phyloP scores from a whole-genome alignment of 2,329 filamentous ascomycete genomes.

The Xylogone sp. region DNA sequence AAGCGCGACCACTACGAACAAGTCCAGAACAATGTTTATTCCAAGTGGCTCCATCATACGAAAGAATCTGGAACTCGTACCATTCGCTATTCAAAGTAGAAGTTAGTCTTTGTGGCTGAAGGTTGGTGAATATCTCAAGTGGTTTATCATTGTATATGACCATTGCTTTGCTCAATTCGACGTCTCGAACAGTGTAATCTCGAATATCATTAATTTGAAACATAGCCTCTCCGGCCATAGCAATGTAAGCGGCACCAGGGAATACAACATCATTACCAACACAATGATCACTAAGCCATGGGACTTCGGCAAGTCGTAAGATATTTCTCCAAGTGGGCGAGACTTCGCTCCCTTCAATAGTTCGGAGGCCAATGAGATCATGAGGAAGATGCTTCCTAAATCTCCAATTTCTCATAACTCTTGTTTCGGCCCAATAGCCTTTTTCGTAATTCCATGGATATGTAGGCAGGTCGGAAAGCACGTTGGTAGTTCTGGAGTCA shows the following conservation, averaged over 20 bases:
- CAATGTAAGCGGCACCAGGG: conserved; percentile 27
- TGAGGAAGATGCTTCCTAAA: conserved; percentile 41
- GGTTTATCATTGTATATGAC: conserved; percentile 16
- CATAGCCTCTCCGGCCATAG: conserved; percentile 18
- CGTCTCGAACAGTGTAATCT: conserved; percentile 11
- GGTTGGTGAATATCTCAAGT: too few relatives aligned
- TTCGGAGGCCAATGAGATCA: conserved; percentile 43
- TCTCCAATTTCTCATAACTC: conserved; percentile 40
- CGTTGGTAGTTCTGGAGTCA: conserved; percentile 23
- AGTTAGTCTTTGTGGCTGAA: too few relatives aligned
- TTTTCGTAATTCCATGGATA: conserved; percentile 53
- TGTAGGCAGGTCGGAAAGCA: conserved; percentile 38
- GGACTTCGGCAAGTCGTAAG: conserved; percentile 35
- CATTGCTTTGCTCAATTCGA: conserved; percentile 17
- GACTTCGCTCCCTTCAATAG: conserved; percentile 12
- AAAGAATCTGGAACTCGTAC: conserved; percentile 25
- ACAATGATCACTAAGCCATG: conserved; percentile 50
- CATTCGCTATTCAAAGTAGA: conserved; percentile 8
- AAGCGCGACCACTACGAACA: conserved; percentile 1
- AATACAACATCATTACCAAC: conserved; percentile 47
- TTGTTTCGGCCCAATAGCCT: conserved; percentile 50
- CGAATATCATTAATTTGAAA: conserved; percentile 8
- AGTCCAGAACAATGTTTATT: conserved; percentile 24
- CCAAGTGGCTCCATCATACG: conserved; percentile 17
- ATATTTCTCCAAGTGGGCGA: conserved; percentile 25